Conservation (phyloP, 805 yeast genomes). For the Priceomyces medius region DNA sequence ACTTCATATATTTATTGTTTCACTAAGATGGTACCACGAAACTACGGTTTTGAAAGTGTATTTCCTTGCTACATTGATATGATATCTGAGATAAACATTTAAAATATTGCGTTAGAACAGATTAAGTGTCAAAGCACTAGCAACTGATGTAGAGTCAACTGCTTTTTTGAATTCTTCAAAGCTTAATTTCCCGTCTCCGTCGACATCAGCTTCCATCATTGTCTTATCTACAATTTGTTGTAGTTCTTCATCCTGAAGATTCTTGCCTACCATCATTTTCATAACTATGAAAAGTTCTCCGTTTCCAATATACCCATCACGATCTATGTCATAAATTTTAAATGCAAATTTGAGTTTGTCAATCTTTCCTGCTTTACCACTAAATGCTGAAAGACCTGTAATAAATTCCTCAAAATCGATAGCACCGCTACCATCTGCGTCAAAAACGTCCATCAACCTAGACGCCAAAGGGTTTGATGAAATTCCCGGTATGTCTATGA, state of each 20-base stretch:
- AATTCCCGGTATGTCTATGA: constrained; percentile 89
- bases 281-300: constrained; percentile 91
- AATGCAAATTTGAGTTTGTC: constrained; percentile 89
- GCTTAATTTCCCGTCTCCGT: constrained; percentile 81
- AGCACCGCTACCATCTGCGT: constrained; percentile 87
- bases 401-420: constrained; percentile 96
- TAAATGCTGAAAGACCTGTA: constrained; percentile 79
- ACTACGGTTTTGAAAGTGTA: too few relatives aligned
- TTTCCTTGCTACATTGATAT: too few relatives aligned
- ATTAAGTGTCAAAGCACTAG: constrained; percentile 57
- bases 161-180: constrained; percentile 85
- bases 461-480: constrained; percentile 85
- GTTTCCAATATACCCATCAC: constrained; percentile 91
- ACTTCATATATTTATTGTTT: too few relatives aligned
- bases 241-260: constrained; percentile 78
- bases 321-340: constrained; percentile 90
- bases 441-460: constrained; percentile 91
- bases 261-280: constrained; percentile 96
- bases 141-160: constrained; percentile 56
- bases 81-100: too few relatives aligned
- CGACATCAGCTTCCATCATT: constrained; percentile 85
- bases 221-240: constrained; percentile 98
- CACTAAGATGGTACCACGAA: too few relatives aligned
- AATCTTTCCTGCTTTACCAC: constrained; percentile 74
- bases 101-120: constrained; percentile 26